phyloP scores from a whole-genome alignment of 2,329 filamentous ascomycete species.

The Diplocarpon rosae region DNA sequence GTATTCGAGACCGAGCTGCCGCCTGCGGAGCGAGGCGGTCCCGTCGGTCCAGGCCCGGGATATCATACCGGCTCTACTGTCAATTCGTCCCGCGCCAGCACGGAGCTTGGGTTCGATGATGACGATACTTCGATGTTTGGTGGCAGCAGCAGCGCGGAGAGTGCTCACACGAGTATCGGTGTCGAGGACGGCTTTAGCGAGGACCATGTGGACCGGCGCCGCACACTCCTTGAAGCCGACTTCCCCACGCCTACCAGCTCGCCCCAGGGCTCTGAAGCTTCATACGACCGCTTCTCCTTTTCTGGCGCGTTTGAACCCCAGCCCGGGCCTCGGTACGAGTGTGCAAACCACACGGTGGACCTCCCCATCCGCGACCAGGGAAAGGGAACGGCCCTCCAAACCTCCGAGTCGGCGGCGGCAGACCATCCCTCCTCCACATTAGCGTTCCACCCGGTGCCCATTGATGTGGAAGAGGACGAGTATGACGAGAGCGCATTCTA shows the following conservation, averaged over 20 bases:
- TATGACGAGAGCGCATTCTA: not conserved
- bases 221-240: slow-evolving; percentile 5
- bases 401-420: too few species aligned
- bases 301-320: not conserved
- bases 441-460: too few species aligned
- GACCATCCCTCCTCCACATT: too few species aligned
- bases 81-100: slow-evolving; percentile 5
- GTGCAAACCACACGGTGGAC: not conserved
- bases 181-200: slow-evolving; percentile 14
- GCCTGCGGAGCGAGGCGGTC: slow-evolving; percentile 26
- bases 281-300: not conserved
- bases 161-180: slow-evolving; percentile 6
- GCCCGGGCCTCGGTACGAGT: not conserved
- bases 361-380: slow-evolving; percentile 1
- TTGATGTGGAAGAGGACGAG: not conserved
- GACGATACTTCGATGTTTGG: not conserved
- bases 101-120: slow-evolving; percentile 6
- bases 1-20: slow-evolving; percentile 33
- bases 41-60: slow-evolving; percentile 26
- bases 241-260: not conserved
- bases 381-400: not conserved
- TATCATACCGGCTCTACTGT: slow-evolving; percentile 26
- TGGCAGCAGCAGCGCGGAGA: not conserved
- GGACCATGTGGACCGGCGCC: slow-evolving; percentile 8
- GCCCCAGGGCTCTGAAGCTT: not conserved